Evolutionary conservation across 192 early-diverging fungal genomes (phyloP), one percentile per base, ranked within the genome.

Genomic region (Linnemannia hyalina): DNA sequence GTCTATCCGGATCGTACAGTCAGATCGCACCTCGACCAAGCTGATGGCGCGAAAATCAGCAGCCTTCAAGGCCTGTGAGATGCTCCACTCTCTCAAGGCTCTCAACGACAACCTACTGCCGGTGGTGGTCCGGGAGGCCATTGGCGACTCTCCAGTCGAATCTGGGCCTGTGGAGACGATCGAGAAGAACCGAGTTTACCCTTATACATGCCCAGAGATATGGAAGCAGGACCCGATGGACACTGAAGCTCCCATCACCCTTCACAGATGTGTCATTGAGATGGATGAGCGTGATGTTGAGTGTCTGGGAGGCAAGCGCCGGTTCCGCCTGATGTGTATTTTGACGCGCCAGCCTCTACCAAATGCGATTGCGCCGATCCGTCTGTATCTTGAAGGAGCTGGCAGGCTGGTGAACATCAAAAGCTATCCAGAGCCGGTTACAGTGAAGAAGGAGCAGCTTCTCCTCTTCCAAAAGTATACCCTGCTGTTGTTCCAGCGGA

Each of bases 51-150:
- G 93, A 83, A 93, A 95, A 69, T 78, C 91, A 3, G 93, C 92
- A 0, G 94, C 96, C 0, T 92, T 96, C 54, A 92, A 96, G 42
- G 89, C 93, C 0, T 93, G 96, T 55, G 93, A 94, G 73, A 78
- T 91, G 78, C 90, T 99, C 16, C 94, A 97, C 80, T 77, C 88
- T 29, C 73, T 89, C 0, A 93, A 93, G 3, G 94, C 92, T 4
- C 89, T 99, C n/a, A 91, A 96, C 77, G 95, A 97, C 60, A 86
- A 94, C 52, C 89, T 99, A 18, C 60, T 91, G 11, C 97, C 97
- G 0, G 76, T 91, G 18, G 42, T 89, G 13, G 18, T 23, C 40
- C 78, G 89, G 2, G 74, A 49, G 22, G 44, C 38, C 7, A 75
- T 86, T 13, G 81, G 89, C 10, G 75, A 83, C 7, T 35, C 72